Percentiles rank a stretch among this genome's conserved stretches.
Conservation (phyloP, 2,329 filamentous ascomycete species). For the Lasiodiplodia sp. region DNA sequence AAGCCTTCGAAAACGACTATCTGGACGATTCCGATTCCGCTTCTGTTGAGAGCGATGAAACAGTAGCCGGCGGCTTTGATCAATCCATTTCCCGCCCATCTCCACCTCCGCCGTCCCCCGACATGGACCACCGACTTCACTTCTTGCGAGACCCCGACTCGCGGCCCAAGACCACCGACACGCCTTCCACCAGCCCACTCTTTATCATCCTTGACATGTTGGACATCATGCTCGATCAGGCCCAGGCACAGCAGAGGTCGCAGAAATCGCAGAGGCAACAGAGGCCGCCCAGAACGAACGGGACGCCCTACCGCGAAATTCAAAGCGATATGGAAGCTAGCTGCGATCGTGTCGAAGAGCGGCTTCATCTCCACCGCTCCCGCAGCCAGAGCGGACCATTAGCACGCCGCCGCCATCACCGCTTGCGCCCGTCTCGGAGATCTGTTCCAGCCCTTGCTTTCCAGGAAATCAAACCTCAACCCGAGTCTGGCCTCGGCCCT, state of each 20-base stretch:
- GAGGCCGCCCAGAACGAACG: background rate
- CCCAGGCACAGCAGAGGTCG: background rate
- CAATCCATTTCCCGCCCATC: slow-evolving; percentile 8
- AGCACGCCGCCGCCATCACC: slow-evolving; percentile 6
- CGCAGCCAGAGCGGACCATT: slow-evolving; percentile 17
- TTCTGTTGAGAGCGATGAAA: slow-evolving; percentile 9
- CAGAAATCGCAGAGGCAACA: background rate
- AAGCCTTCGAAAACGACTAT: slow-evolving; percentile 12
- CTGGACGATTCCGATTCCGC: slow-evolving; percentile 17
- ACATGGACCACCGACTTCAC: slow-evolving; percentile 4
- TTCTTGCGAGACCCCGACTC: background rate
- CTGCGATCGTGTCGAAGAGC: slow-evolving; percentile 8
- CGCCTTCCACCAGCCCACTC: slow-evolving; percentile 20
- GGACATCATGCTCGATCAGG: slow-evolving; percentile 27
- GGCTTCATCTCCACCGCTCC: slow-evolving; percentile 8
- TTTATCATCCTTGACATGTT: slow-evolving; percentile 25
- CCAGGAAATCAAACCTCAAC: background rate
- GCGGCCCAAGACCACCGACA: slow-evolving; percentile 15
- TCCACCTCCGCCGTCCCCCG: slow-evolving; percentile 19
- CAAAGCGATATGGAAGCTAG: slow-evolving; percentile 10
- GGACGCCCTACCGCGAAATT: background rate
- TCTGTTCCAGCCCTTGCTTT: background rate
- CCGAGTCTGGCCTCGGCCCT: slow-evolving; percentile 2
- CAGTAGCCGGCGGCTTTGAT: slow-evolving; percentile 8
- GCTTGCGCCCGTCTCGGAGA: slow-evolving; percentile 11